These are phyloP conservation scores for Tulasnella sp. DNA, from an alignment of 768 basidiomycete genomes.

Conservation along the genomic window DNA sequence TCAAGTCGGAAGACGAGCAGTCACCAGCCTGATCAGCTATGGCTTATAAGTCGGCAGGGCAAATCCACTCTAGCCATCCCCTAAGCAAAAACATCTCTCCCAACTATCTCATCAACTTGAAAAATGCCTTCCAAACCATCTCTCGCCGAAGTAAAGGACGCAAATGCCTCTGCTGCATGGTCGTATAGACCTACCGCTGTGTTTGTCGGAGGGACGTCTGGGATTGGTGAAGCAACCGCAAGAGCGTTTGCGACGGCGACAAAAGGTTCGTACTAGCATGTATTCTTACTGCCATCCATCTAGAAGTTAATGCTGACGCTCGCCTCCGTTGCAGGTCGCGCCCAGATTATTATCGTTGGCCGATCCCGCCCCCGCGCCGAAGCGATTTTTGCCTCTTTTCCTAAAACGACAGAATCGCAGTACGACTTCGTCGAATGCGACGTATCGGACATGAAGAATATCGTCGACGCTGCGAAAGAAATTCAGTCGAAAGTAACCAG, in stretches of 20 bases:
- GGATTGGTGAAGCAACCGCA: constrained; percentile 20
- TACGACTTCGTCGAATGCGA: constrained; percentile 32
- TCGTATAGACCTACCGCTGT: constrained; percentile 18
- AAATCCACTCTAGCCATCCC: too few species aligned
- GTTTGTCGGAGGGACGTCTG: constrained; percentile 22
- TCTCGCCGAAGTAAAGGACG: constrained; percentile 7
- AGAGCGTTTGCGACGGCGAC: constrained; percentile 16
- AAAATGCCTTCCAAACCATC: constrained; percentile 5
- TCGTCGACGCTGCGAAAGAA: neutral
- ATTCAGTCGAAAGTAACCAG: constrained; percentile 6
- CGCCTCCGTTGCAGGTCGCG: neutral
- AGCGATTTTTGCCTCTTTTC: constrained; percentile 23
- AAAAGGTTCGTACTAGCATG: neutral
- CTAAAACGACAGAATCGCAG: constrained; percentile 18
- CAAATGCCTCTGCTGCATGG: constrained; percentile 8
- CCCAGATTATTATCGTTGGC: constrained; percentile 25
- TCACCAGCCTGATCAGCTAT: too few species aligned
- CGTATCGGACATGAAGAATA: constrained; percentile 26
- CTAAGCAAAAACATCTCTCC: neutral
- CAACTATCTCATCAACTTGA: neutral
- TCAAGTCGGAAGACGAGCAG: too few species aligned
- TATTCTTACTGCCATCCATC: neutral
- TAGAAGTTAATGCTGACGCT: neutral
- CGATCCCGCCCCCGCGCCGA: constrained; percentile 23
- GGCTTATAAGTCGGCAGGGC: too few species aligned